Base-by-base conservation (phyloP, 1,139 yeast species). In the Keqinozyma sinolaborantium region DNA sequence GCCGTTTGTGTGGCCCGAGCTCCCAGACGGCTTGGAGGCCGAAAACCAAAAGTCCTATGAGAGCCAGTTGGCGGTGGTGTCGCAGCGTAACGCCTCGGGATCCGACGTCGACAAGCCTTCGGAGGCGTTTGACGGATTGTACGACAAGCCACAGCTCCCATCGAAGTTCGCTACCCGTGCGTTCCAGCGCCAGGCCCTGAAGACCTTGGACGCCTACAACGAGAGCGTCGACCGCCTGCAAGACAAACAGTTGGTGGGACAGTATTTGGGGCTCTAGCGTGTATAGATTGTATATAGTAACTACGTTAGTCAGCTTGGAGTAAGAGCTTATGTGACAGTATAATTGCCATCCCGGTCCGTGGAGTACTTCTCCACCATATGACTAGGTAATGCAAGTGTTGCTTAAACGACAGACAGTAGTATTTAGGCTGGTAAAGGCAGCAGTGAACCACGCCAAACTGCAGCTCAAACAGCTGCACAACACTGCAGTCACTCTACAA, bases 1-100 rank as follows among this genome's bases (percentile, higher is more conserved):
- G 43, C 97, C 97, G 13, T 90, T 90, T 52, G 73, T 88, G 30
- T 90, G 97, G 97, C 97, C 97, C 3, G 82, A 73, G 30, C 79
- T 80, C 46, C 62, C 73, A 2, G 41, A 44, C 18, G 56, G 46
- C 14, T 32, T 53, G 29, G 55, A 53, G 26, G 58, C 53, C 15
- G 42, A 40, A 19, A 48, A 60, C 20, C 44, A 47, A 20, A 28
- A 46, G 23, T 50, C 51, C 30, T 45, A 44, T 31, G 52, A 51
- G 14, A 53, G 56, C 38, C 62, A 58, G 44, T 44, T 52, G 29
- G 51, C 53, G 26, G 52, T 56, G 7, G 50, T 60, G 29, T 53
- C 51, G 29, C 46, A 47, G 33, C 58, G 56, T 40, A 53, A 50
- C 41, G 56, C 59, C 6, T 32, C 36, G n/a, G 95, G 95, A 5